Base-by-base conservation (phyloP, 352 stramenopile species). In the Pythium aquatile region DNA sequence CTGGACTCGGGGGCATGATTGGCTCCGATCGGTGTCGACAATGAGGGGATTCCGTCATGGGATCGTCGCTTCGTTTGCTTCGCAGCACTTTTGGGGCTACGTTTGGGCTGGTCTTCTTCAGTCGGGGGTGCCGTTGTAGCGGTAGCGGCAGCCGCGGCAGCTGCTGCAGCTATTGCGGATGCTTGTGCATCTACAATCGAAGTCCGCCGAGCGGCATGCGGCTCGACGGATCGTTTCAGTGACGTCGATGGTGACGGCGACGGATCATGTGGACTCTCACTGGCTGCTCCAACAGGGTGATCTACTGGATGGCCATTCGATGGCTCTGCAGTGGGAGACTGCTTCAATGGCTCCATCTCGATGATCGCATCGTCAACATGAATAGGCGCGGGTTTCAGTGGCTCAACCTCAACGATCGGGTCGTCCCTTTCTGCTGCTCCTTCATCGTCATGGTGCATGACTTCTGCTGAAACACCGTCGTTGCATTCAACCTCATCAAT, bases 61-160 rank as follows among this genome's bases (percentile, higher is more conserved):
- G 66, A 72, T 16, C 66, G 60, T 24, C 66, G 54, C 56, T 72
- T 72, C 2, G 8, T 44, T 17, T 24, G 17, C 24, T 26, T 35
- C 29, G 16, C 2, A n/a, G 52, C 24, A 37, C 26, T 63, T 14
- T 59, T 59, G 2, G 65, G 53, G 39, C 20, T 64, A 11, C 30
- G 32, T 9, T 47, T 60, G 1, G 32, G 20, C 20, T 32, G 10
- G 9, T 20, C 20, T 28, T 26, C 6, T n/a, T 60, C 62, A 2
- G 39, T 14, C 1, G 26, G 33, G 8, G 26, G 28, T 17, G 58
- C 20, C 2, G 44, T 32, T 1, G 39, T 24, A n/a, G 66, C 66
- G 9, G 57, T 49, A 2, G 53, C 65, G 30, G 67, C 61, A 0
- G 67, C 67, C 0, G 67, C 62, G 7, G 67, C 67, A n/a, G 61